Evolutionary conservation across 805 yeast genomes (phyloP), one percentile per base, ranked within the genome.

Genomic region (Ogataea salicorniae): DNA sequence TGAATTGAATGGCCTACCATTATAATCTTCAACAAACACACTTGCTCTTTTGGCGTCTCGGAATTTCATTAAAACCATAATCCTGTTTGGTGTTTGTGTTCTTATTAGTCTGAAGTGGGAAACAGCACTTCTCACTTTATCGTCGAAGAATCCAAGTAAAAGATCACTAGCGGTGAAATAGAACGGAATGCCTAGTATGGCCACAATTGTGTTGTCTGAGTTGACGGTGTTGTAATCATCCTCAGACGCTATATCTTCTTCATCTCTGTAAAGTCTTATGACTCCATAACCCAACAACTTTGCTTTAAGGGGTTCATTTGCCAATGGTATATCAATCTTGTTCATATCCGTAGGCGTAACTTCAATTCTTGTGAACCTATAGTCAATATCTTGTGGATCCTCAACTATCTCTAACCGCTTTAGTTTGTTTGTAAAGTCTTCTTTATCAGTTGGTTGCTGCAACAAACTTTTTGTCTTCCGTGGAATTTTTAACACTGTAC

Each of bases 161-260:
- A 91, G 62, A 57, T 90, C 97, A 22, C 89, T 84, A 0, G 92
- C 87, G 0, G 95, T 83, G 64, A 90, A 84, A 62, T 90, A 91
- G 11, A 86, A 81, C 0, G 97, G 97, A 0, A 90, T 83, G 0
- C 95, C 90, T n/a, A 89, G 64, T 17, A 89, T 85, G 1, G 92
- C 81, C 4, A 87, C 79, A 68, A 85, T 84, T 1, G 89, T 77
- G 34, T 76, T 81, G 59, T 82, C 84, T 0, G 81, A 81, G 4
- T 67, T 37, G 5, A 56, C 54, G 22, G 45, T 44, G 8, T 39
- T 39, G 35, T 50, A 39, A 4, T 44, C 51, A 3, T 45, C 37
- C 8, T 59, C 49, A 1, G 20, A 23, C 33, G 56, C 56, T 8
- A 58, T 50, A 15, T 61, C 57, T 29, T 70, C 77, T 20, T 74